A percentile compares a stretch with the other conserved stretches of the same genome.
phyloP scores from a whole-genome alignment of 2,329 filamentous ascomycete species.

The Ceratocystis smalleyi region DNA sequence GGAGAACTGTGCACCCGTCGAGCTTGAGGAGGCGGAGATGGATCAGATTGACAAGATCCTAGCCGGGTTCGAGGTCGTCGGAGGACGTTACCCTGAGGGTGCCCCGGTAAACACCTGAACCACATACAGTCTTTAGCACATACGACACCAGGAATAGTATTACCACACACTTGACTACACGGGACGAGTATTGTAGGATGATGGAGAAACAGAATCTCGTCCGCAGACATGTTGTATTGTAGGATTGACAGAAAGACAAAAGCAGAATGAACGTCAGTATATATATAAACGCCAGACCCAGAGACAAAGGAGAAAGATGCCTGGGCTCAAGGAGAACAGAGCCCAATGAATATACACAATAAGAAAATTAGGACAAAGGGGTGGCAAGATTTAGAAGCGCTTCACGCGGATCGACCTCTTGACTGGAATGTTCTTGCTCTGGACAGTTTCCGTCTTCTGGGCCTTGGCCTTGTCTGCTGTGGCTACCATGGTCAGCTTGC shows the following conservation, averaged over 20 bases:
- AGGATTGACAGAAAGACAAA: neutral
- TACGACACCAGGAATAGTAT: neutral
- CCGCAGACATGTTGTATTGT: neutral
- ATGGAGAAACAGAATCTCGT: neutral
- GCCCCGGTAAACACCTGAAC: conserved; percentile 26
- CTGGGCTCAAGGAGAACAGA: neutral
- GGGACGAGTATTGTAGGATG: neutral
- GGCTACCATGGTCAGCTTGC: conserved; percentile 16
- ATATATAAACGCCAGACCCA: conserved; percentile 5
- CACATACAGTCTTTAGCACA: neutral
- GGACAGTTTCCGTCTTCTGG: neutral
- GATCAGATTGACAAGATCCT: conserved; percentile 35
- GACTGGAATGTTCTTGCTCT: conserved; percentile 7
- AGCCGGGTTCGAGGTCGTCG: conserved; percentile 32
- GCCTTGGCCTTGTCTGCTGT: conserved; percentile 3
- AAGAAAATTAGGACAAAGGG: neutral
- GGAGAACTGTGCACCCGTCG: conserved; percentile 43
- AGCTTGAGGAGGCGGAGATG: conserved; percentile 36
- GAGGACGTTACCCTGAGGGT: conserved; percentile 32
- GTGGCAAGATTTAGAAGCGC: neutral
- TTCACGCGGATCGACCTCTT: conserved; percentile 4
- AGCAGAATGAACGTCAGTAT: neutral
- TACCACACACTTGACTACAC: neutral
- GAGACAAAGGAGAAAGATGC: neutral
- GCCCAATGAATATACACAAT: conserved; percentile 1